Evolutionary conservation across 257 asterid genomes (phyloP).

Genomic region (Nicotiana undulata): DNA sequence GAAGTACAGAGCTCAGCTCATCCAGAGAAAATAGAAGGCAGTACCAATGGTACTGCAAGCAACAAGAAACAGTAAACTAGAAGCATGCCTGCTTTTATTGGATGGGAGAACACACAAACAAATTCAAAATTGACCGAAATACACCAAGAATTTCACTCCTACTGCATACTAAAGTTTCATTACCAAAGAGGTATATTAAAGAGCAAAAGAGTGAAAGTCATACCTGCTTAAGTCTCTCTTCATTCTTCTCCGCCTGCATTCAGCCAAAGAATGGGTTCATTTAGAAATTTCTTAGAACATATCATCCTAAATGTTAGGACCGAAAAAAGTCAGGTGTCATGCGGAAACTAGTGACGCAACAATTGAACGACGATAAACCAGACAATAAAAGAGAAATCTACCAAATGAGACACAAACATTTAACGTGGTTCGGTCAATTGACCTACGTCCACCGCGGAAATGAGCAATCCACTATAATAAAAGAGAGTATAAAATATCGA

Average conservation of each 20-base stretch:
- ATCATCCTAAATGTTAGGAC: too few species aligned
- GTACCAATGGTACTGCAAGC: neutral
- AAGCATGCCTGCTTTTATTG: neutral
- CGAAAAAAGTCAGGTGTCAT: too few species aligned
- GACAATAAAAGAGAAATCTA: too few species aligned
- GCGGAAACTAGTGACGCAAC: too few species aligned
- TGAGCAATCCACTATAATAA: too few species aligned
- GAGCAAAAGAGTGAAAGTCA: neutral
- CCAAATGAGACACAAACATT: too few species aligned
- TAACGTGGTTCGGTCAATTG: too few species aligned
- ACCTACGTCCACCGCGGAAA: too few species aligned
- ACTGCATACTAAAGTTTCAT: neutral
- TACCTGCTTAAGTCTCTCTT: slow-evolving; percentile 73
- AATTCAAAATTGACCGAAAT: neutral
- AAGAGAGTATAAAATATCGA: too few species aligned
- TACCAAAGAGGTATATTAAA: neutral
- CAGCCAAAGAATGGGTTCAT: neutral
- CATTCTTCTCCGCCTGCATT: slow-evolving; percentile 69
- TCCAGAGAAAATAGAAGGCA: neutral
- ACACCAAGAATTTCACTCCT: neutral
- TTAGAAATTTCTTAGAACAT: neutral
- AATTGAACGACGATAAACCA: too few species aligned
- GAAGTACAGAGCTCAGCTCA: neutral
- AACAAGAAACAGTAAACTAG: neutral
- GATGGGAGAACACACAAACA: neutral